Evolutionary conservation across 495 filamentous ascomycete species (phyloP), one percentile per base, ranked within the genome.

Genomic region (Durotheca rogersii): DNA sequence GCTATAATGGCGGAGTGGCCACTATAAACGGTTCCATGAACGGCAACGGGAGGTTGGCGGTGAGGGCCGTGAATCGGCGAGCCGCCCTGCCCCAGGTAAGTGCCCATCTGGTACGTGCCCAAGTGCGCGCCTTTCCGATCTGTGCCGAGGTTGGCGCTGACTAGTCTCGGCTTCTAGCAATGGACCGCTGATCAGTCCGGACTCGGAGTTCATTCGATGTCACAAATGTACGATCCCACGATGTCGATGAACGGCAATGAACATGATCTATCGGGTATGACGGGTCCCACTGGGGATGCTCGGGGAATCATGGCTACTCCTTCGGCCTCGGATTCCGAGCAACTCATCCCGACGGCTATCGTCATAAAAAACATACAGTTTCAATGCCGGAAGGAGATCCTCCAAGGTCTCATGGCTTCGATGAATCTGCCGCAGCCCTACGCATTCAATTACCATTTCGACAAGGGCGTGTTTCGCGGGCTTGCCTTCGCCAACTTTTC

Each of bases 361-460:
- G 93, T 98, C 39, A 97, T 98, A 74, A 98, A 98, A 74, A 98
- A 98, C 62, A 98, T 98, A 38, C 93, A 94, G 2, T 98, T 98
- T 65, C 93, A 93, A 34, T 90, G 96, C 33, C 91, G 96, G 72
- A 96, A 96, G 72, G 93, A 98, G 68, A 87, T 91, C 68, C 78
- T 98, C 32, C 87, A 95, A 12, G 79, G 83, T 47, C 74, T 96
- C 56, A 97, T 98, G 93, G 91, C 88, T 10, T 86, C 94, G 16
- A 77, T 96, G 72, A 83, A 84, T 46, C 78, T 97, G 20, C 93
- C 93, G 1, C 81, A 96, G 30, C 93, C 93, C 0, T 98, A 98
- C 64, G 93, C 93, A 3, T 98, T 98, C 79, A 98, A 98, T 71
- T 98, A 98, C 59, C 93, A 98, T 68, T 98, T 98, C 66, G 93